Conservation (phyloP, 768 basidiomycete species). For the Kwoniella botswanensis region DNA sequence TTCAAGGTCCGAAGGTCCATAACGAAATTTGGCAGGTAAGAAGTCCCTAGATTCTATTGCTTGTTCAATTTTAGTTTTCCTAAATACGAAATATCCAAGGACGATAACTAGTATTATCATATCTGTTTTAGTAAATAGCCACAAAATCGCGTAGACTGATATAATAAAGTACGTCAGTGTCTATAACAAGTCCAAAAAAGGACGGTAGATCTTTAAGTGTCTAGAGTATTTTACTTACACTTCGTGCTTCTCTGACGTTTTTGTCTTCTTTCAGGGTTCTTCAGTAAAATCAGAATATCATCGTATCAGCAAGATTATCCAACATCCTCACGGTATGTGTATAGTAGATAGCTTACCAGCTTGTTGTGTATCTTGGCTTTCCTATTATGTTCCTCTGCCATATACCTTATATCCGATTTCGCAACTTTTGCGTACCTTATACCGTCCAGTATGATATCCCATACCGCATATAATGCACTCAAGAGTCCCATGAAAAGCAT, state of each 20-base stretch:
- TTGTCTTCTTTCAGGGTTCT: constrained; percentile 11
- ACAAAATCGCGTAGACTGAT: constrained; percentile 37
- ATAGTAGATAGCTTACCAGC: background rate
- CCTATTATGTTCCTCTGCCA: constrained; percentile 29
- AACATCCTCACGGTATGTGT: background rate
- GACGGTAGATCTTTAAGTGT: too few species aligned
- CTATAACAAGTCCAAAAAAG: background rate
- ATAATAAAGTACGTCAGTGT: background rate
- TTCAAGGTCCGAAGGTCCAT: constrained; percentile 31
- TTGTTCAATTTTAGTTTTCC: constrained; percentile 39
- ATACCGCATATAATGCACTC: constrained; percentile 42
- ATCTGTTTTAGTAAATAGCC: constrained; percentile 30
- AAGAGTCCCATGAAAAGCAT: constrained; percentile 47
- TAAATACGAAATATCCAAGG: constrained; percentile 28
- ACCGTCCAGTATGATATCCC: constrained; percentile 46
- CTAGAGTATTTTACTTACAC: constrained; percentile 12
- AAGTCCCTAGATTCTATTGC: constrained; percentile 36
- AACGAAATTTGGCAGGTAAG: constrained; percentile 40
- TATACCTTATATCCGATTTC: constrained; percentile 34
- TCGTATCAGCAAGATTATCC: background rate
- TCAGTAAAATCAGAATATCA: background rate
- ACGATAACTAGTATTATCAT: constrained; percentile 31
- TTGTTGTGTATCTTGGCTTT: constrained; percentile 2
- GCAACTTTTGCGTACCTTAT: constrained; percentile 25
- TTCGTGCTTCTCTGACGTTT: constrained; percentile 6